Base-by-base conservation (phyloP, 805 yeast species). In the Cyberlindnera petersonii region DNA sequence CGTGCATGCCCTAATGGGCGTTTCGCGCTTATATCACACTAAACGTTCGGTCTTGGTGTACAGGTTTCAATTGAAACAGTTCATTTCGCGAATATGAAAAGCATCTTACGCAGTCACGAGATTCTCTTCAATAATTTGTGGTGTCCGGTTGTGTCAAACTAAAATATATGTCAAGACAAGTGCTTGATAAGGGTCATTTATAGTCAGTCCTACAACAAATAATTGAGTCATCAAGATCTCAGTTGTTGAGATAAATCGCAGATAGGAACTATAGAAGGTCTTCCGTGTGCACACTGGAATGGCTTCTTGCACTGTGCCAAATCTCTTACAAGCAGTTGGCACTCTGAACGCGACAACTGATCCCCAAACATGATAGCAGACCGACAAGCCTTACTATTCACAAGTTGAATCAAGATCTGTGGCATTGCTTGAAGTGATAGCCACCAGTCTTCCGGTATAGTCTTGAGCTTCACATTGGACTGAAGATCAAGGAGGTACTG, bases 211-310 rank as follows among this genome's bases (percentile, higher is more conserved):
- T 20, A 20, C 23, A 19, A 19, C 23, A 11, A 8, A 26, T 13
- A 26, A 15, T 37, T 14, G 33, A 35, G 37, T n/a, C n/a, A n/a
- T n/a, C n/a, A n/a, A 29, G 7, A 17, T 23, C n/a, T 14, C 4
- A 43, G 32, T 28, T 40, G 39, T 18, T 41, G 33, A 14, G 44
- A 22, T 20, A 37, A 33, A 26, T 61, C 58, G 23, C 60, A 60
- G 4, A 77, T 43, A 0, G 89, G 88, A 2, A 77, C 71, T 10
- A 82, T 56, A 0, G 87, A 74, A 0, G 95, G 94, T 40, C 95
- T 60, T 0, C 95, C 95, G 57, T 86, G 95, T 0, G 95, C 95
- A 65, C 95, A 87, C 39, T 73, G 78, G 47, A 84, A 82, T 0
- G 95, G 94, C 15, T 68, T 58, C 11, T 60, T 50, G 51, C 95